Conservation (phyloP, 164 flowering plant species). For the Magnolia changhungtana region DNA sequence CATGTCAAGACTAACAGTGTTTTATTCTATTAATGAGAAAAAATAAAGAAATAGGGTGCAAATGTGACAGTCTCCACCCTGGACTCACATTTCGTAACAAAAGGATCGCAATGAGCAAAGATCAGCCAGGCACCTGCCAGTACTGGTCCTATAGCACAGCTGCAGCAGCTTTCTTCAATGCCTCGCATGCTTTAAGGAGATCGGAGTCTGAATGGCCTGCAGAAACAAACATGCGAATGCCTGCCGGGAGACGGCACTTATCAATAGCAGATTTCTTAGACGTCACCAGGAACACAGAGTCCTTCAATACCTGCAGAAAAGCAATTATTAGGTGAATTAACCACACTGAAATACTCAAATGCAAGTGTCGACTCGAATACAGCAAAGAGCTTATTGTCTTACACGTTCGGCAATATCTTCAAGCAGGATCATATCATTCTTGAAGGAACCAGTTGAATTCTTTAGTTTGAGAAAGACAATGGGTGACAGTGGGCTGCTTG, state of each 20-base stretch:
- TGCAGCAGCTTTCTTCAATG: constrained; percentile 29
- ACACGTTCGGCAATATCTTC: constrained; percentile 68
- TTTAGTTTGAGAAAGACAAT: constrained; percentile 63
- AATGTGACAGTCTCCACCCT: not conserved
- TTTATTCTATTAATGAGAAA: not conserved
- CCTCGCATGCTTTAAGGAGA: constrained; percentile 51
- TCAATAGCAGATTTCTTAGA: constrained; percentile 77
- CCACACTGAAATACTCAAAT: not conserved
- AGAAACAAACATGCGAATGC: constrained; percentile 74
- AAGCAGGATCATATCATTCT: constrained; percentile 58
- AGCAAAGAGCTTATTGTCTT: constrained; percentile 20
- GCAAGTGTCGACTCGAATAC: not conserved
- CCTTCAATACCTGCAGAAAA: constrained; percentile 62
- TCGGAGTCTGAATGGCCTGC: constrained; percentile 81
- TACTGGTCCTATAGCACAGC: constrained; percentile 9
- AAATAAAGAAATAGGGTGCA: not conserved
- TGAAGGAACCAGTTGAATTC: constrained; percentile 59
- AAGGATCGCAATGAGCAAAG: not conserved
- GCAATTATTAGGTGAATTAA: not conserved
- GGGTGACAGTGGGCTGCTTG: constrained; percentile 74
- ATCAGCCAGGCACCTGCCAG: not conserved
- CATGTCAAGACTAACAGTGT: not conserved
- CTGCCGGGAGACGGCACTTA: constrained; percentile 71
- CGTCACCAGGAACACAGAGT: constrained; percentile 52
- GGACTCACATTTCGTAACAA: no score